Evolutionary conservation across 495 filamentous ascomycete species (phyloP).

Genomic region (Neurospora sp.): DNA sequence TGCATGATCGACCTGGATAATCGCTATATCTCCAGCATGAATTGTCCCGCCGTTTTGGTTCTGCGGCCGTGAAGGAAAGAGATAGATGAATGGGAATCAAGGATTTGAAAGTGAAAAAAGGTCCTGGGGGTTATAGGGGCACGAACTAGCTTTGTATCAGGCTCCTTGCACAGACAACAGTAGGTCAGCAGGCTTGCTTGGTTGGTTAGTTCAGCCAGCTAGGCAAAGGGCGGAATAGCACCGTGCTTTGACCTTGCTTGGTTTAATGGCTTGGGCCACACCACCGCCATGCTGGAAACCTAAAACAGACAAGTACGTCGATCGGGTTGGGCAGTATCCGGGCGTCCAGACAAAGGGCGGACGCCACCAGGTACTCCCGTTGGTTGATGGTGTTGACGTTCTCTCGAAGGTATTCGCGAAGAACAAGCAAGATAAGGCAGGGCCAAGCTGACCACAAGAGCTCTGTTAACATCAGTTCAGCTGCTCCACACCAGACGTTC

Average conservation of each 20-base stretch:
- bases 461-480: not conserved
- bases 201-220: not conserved
- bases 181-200: not conserved
- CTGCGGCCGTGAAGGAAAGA: not conserved
- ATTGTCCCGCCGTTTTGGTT: not conserved
- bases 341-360: not conserved
- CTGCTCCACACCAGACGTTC: not conserved
- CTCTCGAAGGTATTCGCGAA: not conserved
- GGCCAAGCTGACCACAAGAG: not conserved
- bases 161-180: not conserved
- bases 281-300: not conserved
- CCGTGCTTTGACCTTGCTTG: not conserved
- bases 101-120: not conserved
- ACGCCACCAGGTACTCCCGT: not conserved
- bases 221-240: not conserved
- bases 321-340: not conserved
- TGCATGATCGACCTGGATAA: slow-evolving; percentile 7
- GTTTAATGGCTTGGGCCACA: not conserved
- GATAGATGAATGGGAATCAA: not conserved
- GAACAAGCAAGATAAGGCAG: not conserved
- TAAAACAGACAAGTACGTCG: not conserved
- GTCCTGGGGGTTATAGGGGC: not conserved
- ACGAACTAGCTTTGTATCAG: not conserved
- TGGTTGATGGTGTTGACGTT: not conserved
- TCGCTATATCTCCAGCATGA: not conserved